phyloP scores from a whole-genome alignment of 768 basidiomycete species.

The Tulasnella sp. region DNA sequence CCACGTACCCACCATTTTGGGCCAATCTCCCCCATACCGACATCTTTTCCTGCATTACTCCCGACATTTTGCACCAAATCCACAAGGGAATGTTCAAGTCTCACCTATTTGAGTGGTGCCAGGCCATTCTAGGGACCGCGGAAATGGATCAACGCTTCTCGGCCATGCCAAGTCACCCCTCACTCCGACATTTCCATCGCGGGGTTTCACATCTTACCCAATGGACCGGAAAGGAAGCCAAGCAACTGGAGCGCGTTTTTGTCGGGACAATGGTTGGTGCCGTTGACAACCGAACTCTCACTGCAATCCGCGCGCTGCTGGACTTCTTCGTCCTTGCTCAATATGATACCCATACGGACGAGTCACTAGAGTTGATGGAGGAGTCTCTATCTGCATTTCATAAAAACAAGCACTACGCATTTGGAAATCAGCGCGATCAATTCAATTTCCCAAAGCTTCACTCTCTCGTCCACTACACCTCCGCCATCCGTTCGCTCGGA shows the following conservation, averaged over 20 bases:
- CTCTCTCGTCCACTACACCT: conserved; percentile 34
- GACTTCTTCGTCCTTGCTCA: conserved; percentile 40
- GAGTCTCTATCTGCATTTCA: conserved; percentile 35
- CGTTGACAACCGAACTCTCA: conserved; percentile 30
- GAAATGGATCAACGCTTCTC: conserved; percentile 30
- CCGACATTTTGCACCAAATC: conserved; percentile 21
- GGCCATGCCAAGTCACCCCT: conserved; percentile 28
- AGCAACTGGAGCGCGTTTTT: conserved; percentile 38
- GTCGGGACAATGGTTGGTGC: conserved; percentile 36
- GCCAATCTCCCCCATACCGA: neutral
- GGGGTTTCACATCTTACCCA: conserved; percentile 22
- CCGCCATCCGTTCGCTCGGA: conserved; percentile 35
- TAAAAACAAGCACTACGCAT: conserved; percentile 35
- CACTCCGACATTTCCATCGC: conserved; percentile 18
- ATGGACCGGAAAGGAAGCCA: conserved; percentile 20
- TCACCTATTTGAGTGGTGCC: conserved; percentile 19
- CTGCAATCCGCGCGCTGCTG: conserved; percentile 33
- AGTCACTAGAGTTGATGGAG: conserved; percentile 34
- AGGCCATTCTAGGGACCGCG: conserved; percentile 14
- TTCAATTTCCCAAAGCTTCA: conserved; percentile 44
- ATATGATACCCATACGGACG: conserved; percentile 34
- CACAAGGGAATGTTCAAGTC: conserved; percentile 25
- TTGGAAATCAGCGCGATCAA: conserved; percentile 31
- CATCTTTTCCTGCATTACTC: conserved; percentile 11
- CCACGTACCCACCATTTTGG: conserved; percentile 10